Percentiles rank a stretch among this genome's conserved stretches.
Evolutionary conservation across 2,329 filamentous ascomycete genomes (phyloP).

Genomic region (Colletotrichum sp.): DNA sequence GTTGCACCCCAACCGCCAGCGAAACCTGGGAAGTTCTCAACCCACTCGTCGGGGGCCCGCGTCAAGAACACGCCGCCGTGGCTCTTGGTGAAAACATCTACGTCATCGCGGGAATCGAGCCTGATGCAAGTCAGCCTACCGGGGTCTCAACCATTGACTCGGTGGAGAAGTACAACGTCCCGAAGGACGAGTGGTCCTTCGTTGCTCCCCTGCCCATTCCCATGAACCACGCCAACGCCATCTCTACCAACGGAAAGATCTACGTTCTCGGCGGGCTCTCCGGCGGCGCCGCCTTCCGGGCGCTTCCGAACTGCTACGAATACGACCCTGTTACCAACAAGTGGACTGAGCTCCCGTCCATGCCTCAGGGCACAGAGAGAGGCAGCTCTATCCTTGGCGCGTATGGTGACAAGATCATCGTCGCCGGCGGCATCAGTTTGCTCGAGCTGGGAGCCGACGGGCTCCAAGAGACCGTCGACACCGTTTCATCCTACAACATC

Average conservation of each 20-base stretch:
- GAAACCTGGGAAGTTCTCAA: not conserved
- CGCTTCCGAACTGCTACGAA: not conserved
- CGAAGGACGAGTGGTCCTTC: not conserved
- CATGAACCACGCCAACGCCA: not conserved
- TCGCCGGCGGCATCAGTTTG: not conserved
- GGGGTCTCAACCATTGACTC: not conserved
- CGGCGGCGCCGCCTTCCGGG: not conserved
- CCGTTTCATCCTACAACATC: not conserved
- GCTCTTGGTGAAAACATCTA: not conserved
- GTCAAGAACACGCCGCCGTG: not conserved
- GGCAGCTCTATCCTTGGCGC: not conserved
- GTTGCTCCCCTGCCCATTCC: not conserved
- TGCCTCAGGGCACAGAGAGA: not conserved
- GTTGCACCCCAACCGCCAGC: not conserved
- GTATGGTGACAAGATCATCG: not conserved
- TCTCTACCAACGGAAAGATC: not conserved
- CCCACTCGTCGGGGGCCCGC: not conserved
- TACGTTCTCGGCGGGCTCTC: not conserved
- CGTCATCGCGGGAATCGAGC: not conserved
- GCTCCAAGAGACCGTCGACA: not conserved
- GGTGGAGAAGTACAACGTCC: not conserved
- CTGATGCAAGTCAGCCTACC: not conserved
- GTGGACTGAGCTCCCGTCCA: not conserved
- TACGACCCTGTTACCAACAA: not conserved
- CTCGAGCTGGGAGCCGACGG: not conserved